These are phyloP conservation scores for Leishmania tarentolae DNA, from an alignment of 208 protist species.

Conservation along the genomic window DNA sequence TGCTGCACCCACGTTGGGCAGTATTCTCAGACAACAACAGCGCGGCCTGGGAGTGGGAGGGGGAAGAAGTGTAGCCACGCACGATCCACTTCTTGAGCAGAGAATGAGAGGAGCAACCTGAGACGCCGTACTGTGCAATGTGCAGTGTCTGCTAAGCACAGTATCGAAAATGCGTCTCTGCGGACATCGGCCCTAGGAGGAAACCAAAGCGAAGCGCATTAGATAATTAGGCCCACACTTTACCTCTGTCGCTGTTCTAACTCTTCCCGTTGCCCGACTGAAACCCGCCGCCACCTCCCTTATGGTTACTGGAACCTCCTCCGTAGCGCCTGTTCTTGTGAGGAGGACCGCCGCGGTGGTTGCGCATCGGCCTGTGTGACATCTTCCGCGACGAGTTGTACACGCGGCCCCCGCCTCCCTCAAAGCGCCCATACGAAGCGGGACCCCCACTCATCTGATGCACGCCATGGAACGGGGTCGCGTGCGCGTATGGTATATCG, in stretches of 20 bases:
- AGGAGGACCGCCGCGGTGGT: conserved; percentile 24
- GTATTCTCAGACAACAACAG: background rate
- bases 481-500: conserved; percentile 35
- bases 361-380: conserved; percentile 16
- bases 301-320: conserved; percentile 11
- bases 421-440: conserved; percentile 14
- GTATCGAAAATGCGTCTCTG: background rate
- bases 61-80: background rate
- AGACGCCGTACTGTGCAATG: background rate
- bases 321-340: conserved; percentile 24
- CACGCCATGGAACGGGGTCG: conserved; percentile 57
- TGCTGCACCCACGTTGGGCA: background rate
- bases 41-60: background rate
- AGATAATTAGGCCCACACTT: background rate
- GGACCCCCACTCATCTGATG: conserved; percentile 67
- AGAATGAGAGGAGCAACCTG: background rate
- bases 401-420: conserved; percentile 9
- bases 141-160: background rate
- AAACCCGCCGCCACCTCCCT: conserved; percentile 4
- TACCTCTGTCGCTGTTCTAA: background rate
- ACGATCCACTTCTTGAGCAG: background rate
- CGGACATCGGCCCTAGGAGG: too few species aligned
- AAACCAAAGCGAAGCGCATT: background rate
- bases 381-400: conserved; percentile 25
- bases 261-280: background rate